Conservation (phyloP, 139 green algal species). For the Astrephomene gubernaculifera region DNA sequence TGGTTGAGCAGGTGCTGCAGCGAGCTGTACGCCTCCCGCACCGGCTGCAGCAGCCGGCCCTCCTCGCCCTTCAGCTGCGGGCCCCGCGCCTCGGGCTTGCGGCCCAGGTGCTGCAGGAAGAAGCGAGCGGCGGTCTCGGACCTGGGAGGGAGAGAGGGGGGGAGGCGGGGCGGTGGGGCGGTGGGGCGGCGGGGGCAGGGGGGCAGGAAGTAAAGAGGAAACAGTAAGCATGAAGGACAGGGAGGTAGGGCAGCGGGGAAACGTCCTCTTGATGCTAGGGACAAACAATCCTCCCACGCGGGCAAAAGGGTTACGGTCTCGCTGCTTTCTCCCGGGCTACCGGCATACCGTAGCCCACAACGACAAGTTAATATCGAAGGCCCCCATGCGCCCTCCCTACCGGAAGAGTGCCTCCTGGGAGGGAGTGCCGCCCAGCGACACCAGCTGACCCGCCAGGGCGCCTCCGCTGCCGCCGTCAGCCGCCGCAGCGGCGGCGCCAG, state of each 20-base stretch:
- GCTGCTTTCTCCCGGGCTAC: no score
- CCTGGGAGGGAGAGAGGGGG: background rate
- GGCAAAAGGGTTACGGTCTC: no score
- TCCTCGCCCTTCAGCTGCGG: background rate
- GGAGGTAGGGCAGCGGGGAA: no score
- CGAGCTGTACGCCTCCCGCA: constrained; percentile 6
- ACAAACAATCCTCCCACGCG: no score
- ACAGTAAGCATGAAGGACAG: no score
- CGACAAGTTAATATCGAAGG: no score
- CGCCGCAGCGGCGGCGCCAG: no score
- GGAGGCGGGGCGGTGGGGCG: background rate
- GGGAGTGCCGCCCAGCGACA: background rate
- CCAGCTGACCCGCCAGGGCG: background rate
- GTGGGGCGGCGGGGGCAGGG: background rate
- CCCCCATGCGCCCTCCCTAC: background rate
- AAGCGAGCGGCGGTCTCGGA: background rate
- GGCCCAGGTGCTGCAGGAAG: background rate
- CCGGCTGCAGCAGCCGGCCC: background rate
- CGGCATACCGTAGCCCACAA: no score
- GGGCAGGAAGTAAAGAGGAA: no score
- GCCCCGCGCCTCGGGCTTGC: background rate
- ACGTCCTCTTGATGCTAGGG: no score
- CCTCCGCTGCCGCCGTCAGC: background rate
- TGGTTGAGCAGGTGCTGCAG: constrained; percentile 42
- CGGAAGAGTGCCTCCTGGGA: constrained; percentile 20